These are phyloP conservation scores for Coriolopsis trogii DNA, from an alignment of 1,284 basidiomycete genomes.

Conservation along the genomic window DNA sequence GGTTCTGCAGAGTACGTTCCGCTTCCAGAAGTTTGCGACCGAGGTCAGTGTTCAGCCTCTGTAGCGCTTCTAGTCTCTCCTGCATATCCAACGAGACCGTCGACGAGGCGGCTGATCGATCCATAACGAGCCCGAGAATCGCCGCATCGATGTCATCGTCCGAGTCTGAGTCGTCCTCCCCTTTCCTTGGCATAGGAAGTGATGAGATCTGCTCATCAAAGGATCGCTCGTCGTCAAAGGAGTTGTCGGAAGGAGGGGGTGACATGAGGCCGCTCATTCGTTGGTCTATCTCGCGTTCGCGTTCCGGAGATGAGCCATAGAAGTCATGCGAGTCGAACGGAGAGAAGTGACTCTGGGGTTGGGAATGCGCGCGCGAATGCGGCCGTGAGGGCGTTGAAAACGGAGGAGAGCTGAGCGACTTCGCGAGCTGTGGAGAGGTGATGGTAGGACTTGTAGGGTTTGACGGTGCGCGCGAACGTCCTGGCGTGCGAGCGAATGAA, in stretches of 20 bases:
- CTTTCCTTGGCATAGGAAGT: slow-evolving; percentile 43
- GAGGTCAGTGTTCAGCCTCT: slow-evolving; percentile 75
- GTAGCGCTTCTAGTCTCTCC: slow-evolving; percentile 70
- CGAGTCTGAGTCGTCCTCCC: slow-evolving; percentile 37
- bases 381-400: slow-evolving; percentile 52
- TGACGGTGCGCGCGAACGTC: slow-evolving; percentile 62
- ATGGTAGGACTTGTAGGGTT: slow-evolving; percentile 62
- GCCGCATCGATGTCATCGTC: slow-evolving; percentile 55
- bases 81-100: slow-evolving; percentile 64
- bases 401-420: slow-evolving; percentile 44
- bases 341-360: slow-evolving; percentile 38
- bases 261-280: slow-evolving; percentile 32
- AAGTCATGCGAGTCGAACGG: slow-evolving; percentile 38
- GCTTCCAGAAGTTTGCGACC: slow-evolving; percentile 71
- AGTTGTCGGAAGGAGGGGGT: slow-evolving; percentile 37
- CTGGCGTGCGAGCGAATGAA: slow-evolving; percentile 43
- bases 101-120: slow-evolving; percentile 58
- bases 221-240: slow-evolving; percentile 36
- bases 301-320: slow-evolving; percentile 32
- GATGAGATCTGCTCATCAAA: slow-evolving; percentile 40
- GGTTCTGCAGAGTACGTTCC: slow-evolving; percentile 67
- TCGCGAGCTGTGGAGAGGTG: slow-evolving; percentile 34
- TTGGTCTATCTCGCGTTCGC: slow-evolving; percentile 19
- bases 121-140: slow-evolving; percentile 57
- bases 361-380: slow-evolving; percentile 61